Base-by-base conservation (phyloP, 352 stramenopile species). In the Phytophthora sansomeana region DNA sequence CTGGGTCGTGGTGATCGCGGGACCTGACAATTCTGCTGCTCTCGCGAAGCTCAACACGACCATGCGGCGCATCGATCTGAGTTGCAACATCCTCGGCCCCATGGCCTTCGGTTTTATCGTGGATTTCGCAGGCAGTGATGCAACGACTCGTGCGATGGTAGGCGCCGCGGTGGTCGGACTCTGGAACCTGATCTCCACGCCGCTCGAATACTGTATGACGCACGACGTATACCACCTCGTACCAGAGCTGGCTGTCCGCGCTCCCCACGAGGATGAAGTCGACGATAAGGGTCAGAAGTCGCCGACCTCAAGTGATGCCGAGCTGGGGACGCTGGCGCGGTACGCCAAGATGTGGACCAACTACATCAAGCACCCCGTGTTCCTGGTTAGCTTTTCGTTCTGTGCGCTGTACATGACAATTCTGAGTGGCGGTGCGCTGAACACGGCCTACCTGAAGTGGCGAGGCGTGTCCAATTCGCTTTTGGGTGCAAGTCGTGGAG, bases 1-100 rank as follows among this genome's bases (percentile, higher is more conserved):
- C 58, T 97, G 89, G 89, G 86, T 96, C 19, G 88, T 96, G n/a
- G 85, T 96, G 1, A 78, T 96, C 24, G 70, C 86, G 5, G 75
- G 72, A 1, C 64, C 70, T 2, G 63, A 88, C 21, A 72, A 91
- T 36, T 83, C 78, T 0, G 56, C 63, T 3, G 57, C 42, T n/a
- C 73, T 97, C 3, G 83, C 79, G 2, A 58, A 80, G 10, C 56
- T 93, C 7, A 97, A 97, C 69, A 92, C 86, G 19, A 81, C 63
- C 3, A 88, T 97, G 77, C 85, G 85, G 5, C 85, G 82, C 19
- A 93, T 97, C 49, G 88, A 97, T 58, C 69, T 96, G 53, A 80
- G 64, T 33, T 94, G 86, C 75, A 93, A 86, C 48, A 89, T 94
- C 42, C 61, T 95, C 11, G 80, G 81, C 0, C 89, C 89, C 0